A percentile compares a stretch with the other conserved stretches of the same genome.
These are phyloP conservation scores for Rhodamnia rubescens DNA, from an alignment of 345 rosid genomes.

Conservation along the genomic window DNA sequence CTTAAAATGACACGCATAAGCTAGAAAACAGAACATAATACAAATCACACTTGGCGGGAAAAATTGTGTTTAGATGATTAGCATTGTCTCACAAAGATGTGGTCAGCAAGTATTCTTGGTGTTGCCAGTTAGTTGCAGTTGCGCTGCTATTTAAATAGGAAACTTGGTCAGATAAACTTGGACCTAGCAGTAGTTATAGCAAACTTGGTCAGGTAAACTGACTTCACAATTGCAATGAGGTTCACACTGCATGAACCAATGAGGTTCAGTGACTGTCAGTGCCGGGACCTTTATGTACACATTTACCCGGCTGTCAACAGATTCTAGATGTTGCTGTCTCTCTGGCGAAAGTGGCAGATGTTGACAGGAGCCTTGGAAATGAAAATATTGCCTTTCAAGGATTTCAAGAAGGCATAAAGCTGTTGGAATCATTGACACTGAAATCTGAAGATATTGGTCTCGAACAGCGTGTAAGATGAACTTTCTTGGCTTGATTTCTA, in stretches of 20 bases:
- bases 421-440: slow-evolving; percentile 58
- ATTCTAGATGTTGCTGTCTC: slow-evolving; percentile 48
- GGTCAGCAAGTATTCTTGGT: not conserved
- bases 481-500: not conserved
- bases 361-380: slow-evolving; percentile 57
- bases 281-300: not conserved
- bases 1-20: not conserved
- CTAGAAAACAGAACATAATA: not conserved
- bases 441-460: slow-evolving; percentile 60
- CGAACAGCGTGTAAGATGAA: slow-evolving; percentile 57
- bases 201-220: not conserved
- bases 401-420: slow-evolving; percentile 71
- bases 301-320: not conserved
- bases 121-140: not conserved
- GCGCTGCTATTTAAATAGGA: not conserved
- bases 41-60: not conserved
- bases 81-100: not conserved
- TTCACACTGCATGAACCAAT: not conserved
- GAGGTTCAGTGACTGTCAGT: not conserved
- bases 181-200: not conserved
- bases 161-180: not conserved
- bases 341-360: slow-evolving; percentile 93
- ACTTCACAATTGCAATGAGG: not conserved
- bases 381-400: slow-evolving; percentile 55
- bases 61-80: not conserved